These are phyloP conservation scores for Grigorovia humatica DNA, from an alignment of 805 yeast species.

Conservation along the genomic window DNA sequence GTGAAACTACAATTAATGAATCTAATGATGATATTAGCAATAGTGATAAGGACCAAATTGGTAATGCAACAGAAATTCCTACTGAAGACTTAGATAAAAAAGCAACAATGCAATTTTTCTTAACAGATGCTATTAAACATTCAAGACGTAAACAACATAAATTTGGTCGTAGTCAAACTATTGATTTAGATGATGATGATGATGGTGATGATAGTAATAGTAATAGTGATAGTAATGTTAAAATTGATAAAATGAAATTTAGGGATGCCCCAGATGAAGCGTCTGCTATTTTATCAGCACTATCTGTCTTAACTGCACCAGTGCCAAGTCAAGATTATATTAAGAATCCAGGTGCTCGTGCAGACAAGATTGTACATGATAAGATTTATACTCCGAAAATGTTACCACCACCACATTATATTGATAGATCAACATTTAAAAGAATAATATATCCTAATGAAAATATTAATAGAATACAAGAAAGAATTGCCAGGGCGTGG, in stretches of 20 bases:
- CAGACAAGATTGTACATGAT: constrained; percentile 70
- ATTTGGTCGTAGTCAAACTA: constrained; percentile 20
- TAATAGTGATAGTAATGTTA: constrained; percentile 1
- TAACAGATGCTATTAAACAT: constrained; percentile 18
- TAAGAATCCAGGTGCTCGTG: constrained; percentile 54
- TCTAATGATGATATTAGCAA: constrained; percentile 1
- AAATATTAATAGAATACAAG: constrained; percentile 33
- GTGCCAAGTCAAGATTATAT: constrained; percentile 60
- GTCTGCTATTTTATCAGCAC: constrained; percentile 69
- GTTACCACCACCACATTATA: constrained; percentile 46
- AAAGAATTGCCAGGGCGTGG: constrained; percentile 78
- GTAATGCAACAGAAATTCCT: constrained; percentile 16
- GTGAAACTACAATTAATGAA: background rate
- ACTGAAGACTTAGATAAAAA: constrained; percentile 18
- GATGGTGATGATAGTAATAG: constrained; percentile 1
- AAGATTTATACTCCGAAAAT: constrained; percentile 56
- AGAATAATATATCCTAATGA: constrained; percentile 26
- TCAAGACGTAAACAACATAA: constrained; percentile 10
- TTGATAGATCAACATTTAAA: constrained; percentile 17
- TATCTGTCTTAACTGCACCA: constrained; percentile 70
- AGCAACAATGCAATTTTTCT: constrained; percentile 20
- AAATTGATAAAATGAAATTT: constrained; percentile 15
- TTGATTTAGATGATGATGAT: constrained; percentile 1
- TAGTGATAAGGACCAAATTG: background rate
- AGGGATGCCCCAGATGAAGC: constrained; percentile 52